Evolutionary conservation across 2,329 filamentous ascomycete species (phyloP).

Genomic region (Microthyrium microscopicum): DNA sequence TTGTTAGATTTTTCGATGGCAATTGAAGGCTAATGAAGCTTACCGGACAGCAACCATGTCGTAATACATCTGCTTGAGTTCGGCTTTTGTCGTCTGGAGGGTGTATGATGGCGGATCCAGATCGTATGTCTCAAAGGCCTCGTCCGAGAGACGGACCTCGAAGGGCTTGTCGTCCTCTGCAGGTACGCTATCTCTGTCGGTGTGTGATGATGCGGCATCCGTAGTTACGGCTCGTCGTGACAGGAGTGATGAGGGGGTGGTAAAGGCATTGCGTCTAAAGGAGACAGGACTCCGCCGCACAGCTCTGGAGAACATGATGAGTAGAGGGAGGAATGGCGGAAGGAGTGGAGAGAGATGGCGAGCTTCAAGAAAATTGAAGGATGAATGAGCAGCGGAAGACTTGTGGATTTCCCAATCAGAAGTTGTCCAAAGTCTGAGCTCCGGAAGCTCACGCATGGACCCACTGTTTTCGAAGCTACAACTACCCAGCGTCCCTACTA

Average conservation of each 20-base stretch:
- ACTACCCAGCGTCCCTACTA: too few relatives aligned
- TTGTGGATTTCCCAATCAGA: too few relatives aligned
- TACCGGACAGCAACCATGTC: constrained; percentile 94
- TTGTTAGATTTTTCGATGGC: constrained; percentile 1
- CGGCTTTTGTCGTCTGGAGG: constrained; percentile 85
- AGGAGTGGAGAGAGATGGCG: too few relatives aligned
- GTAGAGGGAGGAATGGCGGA: constrained; percentile 4
- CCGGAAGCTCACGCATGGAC: too few relatives aligned
- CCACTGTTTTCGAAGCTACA: too few relatives aligned
- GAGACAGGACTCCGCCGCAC: constrained; percentile 23
- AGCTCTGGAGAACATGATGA: constrained; percentile 22
- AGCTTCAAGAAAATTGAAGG: too few relatives aligned
- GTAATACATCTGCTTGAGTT: constrained; percentile 97
- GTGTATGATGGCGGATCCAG: constrained; percentile 91
- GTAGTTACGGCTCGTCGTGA: constrained; percentile 66
- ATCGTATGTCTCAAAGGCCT: constrained; percentile 99
- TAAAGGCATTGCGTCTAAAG: constrained; percentile 21
- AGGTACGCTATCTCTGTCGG: constrained; percentile 60
- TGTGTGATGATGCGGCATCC: constrained; percentile 80
- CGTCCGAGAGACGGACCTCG: constrained; percentile 80
- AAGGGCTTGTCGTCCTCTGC: constrained; percentile 83
- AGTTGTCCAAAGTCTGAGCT: too few relatives aligned
- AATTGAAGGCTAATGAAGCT: constrained; percentile 16
- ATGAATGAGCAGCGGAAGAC: too few relatives aligned
- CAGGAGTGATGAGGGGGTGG: constrained; percentile 17